Evolutionary conservation across 2,329 filamentous ascomycete species (phyloP).

Genomic region (Botrytis porri): DNA sequence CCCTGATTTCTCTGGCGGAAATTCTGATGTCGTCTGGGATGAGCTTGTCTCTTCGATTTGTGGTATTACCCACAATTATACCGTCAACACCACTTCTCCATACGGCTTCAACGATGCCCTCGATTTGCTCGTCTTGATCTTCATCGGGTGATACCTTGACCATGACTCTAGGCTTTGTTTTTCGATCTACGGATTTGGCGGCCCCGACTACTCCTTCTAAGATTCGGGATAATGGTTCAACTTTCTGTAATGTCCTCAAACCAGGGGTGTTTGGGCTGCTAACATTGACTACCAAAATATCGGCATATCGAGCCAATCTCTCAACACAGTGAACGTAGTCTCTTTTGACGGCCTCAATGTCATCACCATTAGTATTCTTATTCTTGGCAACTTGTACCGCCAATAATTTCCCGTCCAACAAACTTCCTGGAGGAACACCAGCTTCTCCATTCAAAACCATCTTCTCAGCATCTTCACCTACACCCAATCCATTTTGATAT

Average conservation of each 20-base stretch:
- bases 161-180: conserved; percentile 79
- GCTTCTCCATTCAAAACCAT: conserved; percentile 75
- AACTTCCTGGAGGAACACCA: conserved; percentile 76
- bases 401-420: conserved; percentile 72
- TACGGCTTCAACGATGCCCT: conserved; percentile 84
- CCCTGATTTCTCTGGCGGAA: conserved; percentile 61
- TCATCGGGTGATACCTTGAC: conserved; percentile 98
- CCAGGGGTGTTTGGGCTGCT: conserved; percentile 96
- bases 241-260: conserved; percentile 79
- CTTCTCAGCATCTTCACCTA: conserved; percentile 60
- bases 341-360: conserved; percentile 76
- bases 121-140: conserved; percentile 77
- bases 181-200: conserved; percentile 65
- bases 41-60: conserved; percentile 72
- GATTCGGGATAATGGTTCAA: conserved; percentile 77
- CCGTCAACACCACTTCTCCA: conserved; percentile 85
- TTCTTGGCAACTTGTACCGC: conserved; percentile 97
- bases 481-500: conserved; percentile 62
- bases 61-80: conserved; percentile 96
- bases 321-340: conserved; percentile 89
- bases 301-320: conserved; percentile 79
- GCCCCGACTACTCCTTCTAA: conserved; percentile 79
- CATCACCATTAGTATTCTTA: conserved; percentile 80
- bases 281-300: conserved; percentile 97
- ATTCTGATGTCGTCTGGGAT: conserved; percentile 65